Evolutionary conservation across 495 filamentous ascomycete genomes (phyloP).

Genomic region (Pseudomonodictys pantanalensis): DNA sequence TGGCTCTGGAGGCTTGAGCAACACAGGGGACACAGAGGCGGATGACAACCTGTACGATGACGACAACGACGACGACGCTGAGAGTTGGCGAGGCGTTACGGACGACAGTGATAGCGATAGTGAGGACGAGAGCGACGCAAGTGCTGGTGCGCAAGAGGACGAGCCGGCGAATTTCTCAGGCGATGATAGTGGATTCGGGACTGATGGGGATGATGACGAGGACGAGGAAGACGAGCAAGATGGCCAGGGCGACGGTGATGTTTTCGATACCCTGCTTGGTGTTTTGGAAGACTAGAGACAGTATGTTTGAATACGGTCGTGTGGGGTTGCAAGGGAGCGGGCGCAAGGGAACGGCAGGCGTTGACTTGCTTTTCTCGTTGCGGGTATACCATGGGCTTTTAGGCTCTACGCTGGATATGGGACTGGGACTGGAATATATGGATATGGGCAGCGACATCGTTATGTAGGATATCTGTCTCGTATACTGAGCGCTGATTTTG

Average conservation of each 20-base stretch:
- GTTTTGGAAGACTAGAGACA: conserved; percentile 2
- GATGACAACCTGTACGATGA: conserved; percentile 13
- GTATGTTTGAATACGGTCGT: too few species aligned
- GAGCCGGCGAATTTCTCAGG: conserved; percentile 14
- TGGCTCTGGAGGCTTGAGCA: background rate
- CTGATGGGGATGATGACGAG: conserved; percentile 16
- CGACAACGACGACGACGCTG: conserved; percentile 16
- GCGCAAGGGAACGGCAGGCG: too few species aligned
- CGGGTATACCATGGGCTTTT: too few species aligned
- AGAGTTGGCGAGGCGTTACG: conserved; percentile 23
- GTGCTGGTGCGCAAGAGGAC: background rate
- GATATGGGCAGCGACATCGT: too few species aligned
- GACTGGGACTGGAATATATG: too few species aligned
- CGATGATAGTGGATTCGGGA: conserved; percentile 13
- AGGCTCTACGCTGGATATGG: too few species aligned
- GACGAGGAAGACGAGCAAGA: background rate
- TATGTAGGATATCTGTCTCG: too few species aligned
- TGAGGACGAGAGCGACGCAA: background rate
- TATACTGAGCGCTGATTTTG: too few species aligned
- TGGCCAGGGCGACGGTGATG: conserved; percentile 17
- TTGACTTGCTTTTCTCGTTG: too few species aligned
- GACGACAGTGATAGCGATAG: background rate
- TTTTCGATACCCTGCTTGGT: conserved; percentile 19
- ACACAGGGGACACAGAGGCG: conserved; percentile 23
- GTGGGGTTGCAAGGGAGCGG: too few species aligned